Conservation (phyloP, 2,329 filamentous ascomycete species). For the Ophiosphaerella korrae region DNA sequence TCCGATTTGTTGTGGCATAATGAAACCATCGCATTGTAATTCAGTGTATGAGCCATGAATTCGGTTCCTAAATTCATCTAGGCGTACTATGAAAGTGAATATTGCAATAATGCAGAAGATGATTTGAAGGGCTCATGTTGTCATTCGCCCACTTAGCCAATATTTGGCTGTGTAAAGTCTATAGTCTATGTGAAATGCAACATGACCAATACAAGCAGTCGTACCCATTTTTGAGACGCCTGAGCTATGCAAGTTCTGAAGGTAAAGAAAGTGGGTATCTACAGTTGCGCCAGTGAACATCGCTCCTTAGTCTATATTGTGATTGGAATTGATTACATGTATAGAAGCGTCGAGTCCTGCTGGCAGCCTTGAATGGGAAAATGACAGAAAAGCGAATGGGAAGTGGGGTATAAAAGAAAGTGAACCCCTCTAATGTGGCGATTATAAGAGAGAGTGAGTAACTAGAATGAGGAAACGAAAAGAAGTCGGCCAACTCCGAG, state of each 20-base stretch:
- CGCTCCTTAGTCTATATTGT: conserved; percentile 14
- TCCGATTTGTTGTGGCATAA: not conserved
- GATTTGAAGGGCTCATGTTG: too few species aligned
- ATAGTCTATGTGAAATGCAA: conserved; percentile 11
- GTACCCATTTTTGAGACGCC: conserved; percentile 26
- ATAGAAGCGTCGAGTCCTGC: conserved; percentile 22
- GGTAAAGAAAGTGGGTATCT: conserved; percentile 20
- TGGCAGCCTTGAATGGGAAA: conserved; percentile 16
- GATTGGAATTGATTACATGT: conserved; percentile 14
- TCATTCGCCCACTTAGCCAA: too few species aligned
- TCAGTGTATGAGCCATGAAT: too few species aligned
- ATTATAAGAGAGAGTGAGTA: conserved; percentile 17
- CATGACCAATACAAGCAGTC: conserved; percentile 9
- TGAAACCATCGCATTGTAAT: not conserved
- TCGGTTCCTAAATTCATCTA: too few species aligned
- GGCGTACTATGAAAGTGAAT: too few species aligned
- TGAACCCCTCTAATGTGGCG: conserved; percentile 17
- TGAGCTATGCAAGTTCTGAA: conserved; percentile 28
- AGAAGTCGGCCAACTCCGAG: not conserved
- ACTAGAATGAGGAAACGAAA: conserved; percentile 6
- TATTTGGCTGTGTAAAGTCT: not conserved
- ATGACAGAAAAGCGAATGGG: conserved; percentile 3
- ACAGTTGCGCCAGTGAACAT: conserved; percentile 8
- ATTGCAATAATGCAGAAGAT: too few species aligned
- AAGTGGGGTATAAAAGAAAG: conserved; percentile 25